Percentiles rank a stretch among this genome's conserved stretches.
Evolutionary conservation across 305 asterid species (phyloP).

Genomic region (Fraxinus ornus): DNA sequence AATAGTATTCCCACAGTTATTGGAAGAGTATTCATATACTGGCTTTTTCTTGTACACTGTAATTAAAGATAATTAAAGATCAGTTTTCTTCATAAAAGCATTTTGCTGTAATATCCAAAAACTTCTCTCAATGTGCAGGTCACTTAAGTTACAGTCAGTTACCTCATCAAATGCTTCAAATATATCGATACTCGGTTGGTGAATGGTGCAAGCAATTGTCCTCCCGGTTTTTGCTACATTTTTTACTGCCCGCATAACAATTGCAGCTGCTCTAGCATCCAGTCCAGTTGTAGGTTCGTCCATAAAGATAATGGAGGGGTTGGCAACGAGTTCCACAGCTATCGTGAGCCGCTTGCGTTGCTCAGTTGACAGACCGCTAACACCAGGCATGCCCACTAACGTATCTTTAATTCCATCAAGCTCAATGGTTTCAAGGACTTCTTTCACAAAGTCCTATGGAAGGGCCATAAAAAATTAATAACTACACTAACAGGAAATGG

Average conservation of each 20-base stretch:
- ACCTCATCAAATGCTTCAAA: constrained; percentile 89
- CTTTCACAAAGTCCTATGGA: constrained; percentile 61
- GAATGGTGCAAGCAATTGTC: constrained; percentile 82
- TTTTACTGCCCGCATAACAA: constrained; percentile 80
- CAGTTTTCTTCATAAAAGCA: not conserved
- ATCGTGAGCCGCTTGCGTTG: constrained; percentile 79
- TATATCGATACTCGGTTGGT: constrained; percentile 77
- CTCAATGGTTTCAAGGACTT: constrained; percentile 79
- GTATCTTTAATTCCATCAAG: constrained; percentile 60
- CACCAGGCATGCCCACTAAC: constrained; percentile 72
- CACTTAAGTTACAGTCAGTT: not conserved
- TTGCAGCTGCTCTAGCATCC: constrained; percentile 85
- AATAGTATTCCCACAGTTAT: not conserved
- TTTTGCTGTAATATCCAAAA: not conserved
- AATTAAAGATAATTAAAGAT: not conserved
- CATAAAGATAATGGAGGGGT: constrained; percentile 76
- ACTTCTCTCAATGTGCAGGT: not conserved
- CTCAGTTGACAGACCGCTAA: constrained; percentile 75
- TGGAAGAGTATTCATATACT: not conserved
- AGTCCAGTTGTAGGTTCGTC: constrained; percentile 84
- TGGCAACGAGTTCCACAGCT: constrained; percentile 77
- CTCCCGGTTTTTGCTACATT: constrained; percentile 80
- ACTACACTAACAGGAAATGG: not conserved
- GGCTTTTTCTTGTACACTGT: not conserved
- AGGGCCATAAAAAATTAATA: not conserved